Conservation (phyloP, 2,329 filamentous ascomycete genomes). For the Furcasterigmium furcatum region DNA sequence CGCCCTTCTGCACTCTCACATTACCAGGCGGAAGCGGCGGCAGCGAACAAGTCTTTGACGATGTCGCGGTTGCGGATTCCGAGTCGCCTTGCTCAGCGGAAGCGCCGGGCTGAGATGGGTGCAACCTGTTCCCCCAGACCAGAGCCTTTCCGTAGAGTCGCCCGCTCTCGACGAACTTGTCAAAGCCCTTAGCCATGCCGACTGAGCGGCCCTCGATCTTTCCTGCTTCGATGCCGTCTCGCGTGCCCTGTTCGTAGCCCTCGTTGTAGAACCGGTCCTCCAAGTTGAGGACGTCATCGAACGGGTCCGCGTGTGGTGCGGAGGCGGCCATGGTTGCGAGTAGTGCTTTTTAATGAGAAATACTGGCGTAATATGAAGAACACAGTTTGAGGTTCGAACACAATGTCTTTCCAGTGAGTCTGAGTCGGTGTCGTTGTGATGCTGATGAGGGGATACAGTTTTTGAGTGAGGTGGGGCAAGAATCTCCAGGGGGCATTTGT, state of each 20-base stretch:
- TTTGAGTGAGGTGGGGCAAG: too few relatives aligned
- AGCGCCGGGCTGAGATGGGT: neutral
- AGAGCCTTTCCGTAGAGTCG: constrained; percentile 72
- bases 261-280: constrained; percentile 75
- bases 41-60: constrained; percentile 18
- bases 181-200: constrained; percentile 88
- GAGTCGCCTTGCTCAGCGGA: neutral
- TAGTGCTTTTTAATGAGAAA: too few relatives aligned
- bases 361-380: neutral
- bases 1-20: constrained; percentile 70
- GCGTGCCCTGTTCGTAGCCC: constrained; percentile 72
- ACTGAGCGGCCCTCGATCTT: constrained; percentile 86
- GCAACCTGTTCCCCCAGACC: constrained; percentile 78
- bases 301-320: constrained; percentile 37
- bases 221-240: constrained; percentile 75
- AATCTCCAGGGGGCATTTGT: too few relatives aligned
- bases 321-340: constrained; percentile 23
- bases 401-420: too few relatives aligned
- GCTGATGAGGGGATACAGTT: too few relatives aligned
- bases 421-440: too few relatives aligned
- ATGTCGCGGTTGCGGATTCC: constrained; percentile 1
- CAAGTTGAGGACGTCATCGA: constrained; percentile 56
- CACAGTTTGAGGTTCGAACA: too few relatives aligned
- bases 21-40: constrained; percentile 48
- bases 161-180: constrained; percentile 84